These are phyloP conservation scores for Mytilinidion resinicola DNA, from an alignment of 495 filamentous ascomycete genomes.

Conservation along the genomic window DNA sequence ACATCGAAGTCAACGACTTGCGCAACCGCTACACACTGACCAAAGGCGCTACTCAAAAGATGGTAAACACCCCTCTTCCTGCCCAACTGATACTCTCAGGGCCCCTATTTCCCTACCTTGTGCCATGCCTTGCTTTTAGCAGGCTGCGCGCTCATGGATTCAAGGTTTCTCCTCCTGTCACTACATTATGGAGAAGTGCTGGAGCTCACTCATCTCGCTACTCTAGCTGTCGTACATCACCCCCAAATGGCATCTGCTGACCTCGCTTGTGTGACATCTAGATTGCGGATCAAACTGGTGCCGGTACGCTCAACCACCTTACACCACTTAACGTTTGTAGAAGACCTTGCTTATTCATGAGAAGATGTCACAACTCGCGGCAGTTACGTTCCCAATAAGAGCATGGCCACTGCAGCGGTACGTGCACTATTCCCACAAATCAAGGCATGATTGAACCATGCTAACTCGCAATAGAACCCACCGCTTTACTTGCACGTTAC, in stretches of 20 bases:
- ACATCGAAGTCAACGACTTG: conserved; percentile 97
- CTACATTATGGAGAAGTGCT: conserved; percentile 51
- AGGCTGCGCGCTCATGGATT: no score
- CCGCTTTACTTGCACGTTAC: conserved; percentile 93
- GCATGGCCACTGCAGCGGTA: conserved; percentile 89
- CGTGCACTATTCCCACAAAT: conserved; percentile 34
- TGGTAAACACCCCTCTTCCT: conserved; percentile 84
- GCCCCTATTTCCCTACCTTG: conserved; percentile 34
- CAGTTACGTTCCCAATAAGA: conserved; percentile 94
- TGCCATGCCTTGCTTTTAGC: no score
- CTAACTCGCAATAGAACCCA: conserved; percentile 57
- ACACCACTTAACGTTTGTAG: conserved; percentile 44
- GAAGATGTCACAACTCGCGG: conserved; percentile 99
- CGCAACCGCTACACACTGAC: conserved; percentile 97
- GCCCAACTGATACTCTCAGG: conserved; percentile 74
- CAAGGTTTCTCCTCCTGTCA: conserved; percentile 24
- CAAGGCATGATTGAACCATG: no score
- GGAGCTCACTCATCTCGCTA: conserved; percentile 74
- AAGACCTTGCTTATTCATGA: conserved; percentile 57
- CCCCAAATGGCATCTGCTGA: conserved; percentile 97
- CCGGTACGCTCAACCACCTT: conserved; percentile 75
- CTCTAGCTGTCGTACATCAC: conserved; percentile 57
- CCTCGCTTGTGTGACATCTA: conserved; percentile 85
- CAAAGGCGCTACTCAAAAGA: conserved; percentile 96
- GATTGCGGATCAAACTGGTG: conserved; percentile 99